Evolutionary conservation across 2,329 filamentous ascomycete species (phyloP).

Genomic region (Botrytis medusae): DNA sequence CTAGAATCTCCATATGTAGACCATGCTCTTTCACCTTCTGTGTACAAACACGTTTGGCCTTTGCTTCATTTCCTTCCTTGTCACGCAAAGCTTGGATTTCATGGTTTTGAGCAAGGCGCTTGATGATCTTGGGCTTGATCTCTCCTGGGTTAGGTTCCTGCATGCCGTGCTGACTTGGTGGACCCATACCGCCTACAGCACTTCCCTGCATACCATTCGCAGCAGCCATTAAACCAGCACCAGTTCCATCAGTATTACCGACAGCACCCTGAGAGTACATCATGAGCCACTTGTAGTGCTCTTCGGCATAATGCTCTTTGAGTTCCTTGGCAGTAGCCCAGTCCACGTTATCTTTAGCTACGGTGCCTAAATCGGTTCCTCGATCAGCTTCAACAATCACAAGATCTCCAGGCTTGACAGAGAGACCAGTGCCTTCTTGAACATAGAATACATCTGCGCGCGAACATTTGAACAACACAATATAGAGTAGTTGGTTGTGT

Average conservation of each 20-base stretch:
- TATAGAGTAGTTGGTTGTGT: constrained; percentile 72
- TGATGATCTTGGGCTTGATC: constrained; percentile 94
- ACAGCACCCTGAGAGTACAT: constrained; percentile 88
- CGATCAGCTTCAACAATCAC: constrained; percentile 98
- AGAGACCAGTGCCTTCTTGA: constrained; percentile 89
- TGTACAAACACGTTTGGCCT: constrained; percentile 94
- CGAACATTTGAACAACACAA: constrained; percentile 95
- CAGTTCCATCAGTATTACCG: constrained; percentile 58
- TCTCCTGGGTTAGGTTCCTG: constrained; percentile 72
- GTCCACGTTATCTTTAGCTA: constrained; percentile 83
- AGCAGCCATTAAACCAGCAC: constrained; percentile 62
- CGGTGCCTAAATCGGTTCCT: constrained; percentile 91
- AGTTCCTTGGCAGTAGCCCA: constrained; percentile 84
- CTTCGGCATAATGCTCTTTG: constrained; percentile 88
- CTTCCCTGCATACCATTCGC: constrained; percentile 65
- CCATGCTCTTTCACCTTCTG: constrained; percentile 94
- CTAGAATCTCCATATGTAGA: constrained; percentile 96
- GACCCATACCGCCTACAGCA: constrained; percentile 76
- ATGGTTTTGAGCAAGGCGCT: constrained; percentile 86
- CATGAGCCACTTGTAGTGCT: constrained; percentile 98
- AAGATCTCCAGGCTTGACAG: constrained; percentile 85
- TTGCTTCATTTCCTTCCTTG: constrained; percentile 96
- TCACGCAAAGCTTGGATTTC: constrained; percentile 87
- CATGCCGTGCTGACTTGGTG: constrained; percentile 69
- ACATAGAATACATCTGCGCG: constrained; percentile 96